These are phyloP conservation scores for Tausonia pullulans DNA, from an alignment of 1,284 basidiomycete genomes.

Conservation along the genomic window DNA sequence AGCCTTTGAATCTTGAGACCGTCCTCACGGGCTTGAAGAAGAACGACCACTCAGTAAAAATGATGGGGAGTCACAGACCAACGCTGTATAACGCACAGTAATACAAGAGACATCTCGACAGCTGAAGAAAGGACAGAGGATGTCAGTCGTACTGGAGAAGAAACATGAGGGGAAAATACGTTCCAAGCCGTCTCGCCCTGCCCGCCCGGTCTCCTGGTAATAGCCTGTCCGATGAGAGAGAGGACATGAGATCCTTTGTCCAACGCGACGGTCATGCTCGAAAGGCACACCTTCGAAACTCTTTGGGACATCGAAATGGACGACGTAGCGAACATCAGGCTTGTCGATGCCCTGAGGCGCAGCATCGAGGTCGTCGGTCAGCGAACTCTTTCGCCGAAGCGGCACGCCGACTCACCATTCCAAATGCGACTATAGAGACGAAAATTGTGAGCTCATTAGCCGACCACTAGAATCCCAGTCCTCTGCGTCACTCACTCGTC, in stretches of 20 bases:
- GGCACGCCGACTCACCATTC: constrained; percentile 41
- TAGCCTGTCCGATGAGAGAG: constrained; percentile 44
- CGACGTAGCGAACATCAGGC: constrained; percentile 54
- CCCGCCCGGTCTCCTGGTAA: constrained; percentile 80
- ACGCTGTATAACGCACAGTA: constrained; percentile 47
- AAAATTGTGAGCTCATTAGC: constrained; percentile 28
- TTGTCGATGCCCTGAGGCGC: constrained; percentile 62
- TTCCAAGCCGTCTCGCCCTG: constrained; percentile 70
- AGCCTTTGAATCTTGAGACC: constrained; percentile 46
- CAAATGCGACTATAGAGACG: constrained; percentile 65
- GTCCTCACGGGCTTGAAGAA: constrained; percentile 59
- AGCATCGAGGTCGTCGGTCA: background rate
- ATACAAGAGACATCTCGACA: constrained; percentile 65
- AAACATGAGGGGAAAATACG: constrained; percentile 23
- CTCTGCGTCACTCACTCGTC: constrained; percentile 3
- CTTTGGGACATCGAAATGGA: constrained; percentile 57
- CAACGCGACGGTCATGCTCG: background rate
- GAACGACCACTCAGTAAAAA: too few relatives aligned
- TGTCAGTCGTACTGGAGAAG: background rate
- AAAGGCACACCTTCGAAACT: constrained; percentile 58
- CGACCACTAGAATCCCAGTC: constrained; percentile 9
- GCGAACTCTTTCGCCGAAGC: background rate
- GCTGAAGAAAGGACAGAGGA: constrained; percentile 37
- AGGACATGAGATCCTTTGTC: background rate
- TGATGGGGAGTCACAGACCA: too few relatives aligned